Conservation (phyloP, 176 grass and related monocot species). For the Triticum aestivum region IWGSC_CS_RefSeq_v2.1 NC_057801.1:605705380-605705879, state of each 20-base stretch:
- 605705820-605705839: constrained; percentile 42
- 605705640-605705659: constrained; percentile 20
- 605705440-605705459: constrained; percentile 42
- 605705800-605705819: constrained; percentile 79
- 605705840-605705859: constrained; percentile 28
- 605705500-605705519: constrained; percentile 26
- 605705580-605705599: constrained; percentile 36
- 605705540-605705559: constrained; percentile 42
- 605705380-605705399: constrained; percentile 3
- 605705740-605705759: constrained; percentile 12
- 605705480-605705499: neutral
- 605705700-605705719: neutral
- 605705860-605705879: neutral
- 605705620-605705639: neutral
- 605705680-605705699: neutral
- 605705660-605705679: neutral
- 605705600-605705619: neutral
- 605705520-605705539: constrained; percentile 43
- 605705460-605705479: constrained; percentile 46
- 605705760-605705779: constrained; percentile 1
- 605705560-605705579: neutral
- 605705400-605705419: constrained; percentile 16
- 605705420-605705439: constrained; percentile 50
- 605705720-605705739: constrained; percentile 7
- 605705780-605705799: constrained; percentile 55